Conservation (phyloP, 169 alveolate species). For the Condylostoma magnum region DNA sequence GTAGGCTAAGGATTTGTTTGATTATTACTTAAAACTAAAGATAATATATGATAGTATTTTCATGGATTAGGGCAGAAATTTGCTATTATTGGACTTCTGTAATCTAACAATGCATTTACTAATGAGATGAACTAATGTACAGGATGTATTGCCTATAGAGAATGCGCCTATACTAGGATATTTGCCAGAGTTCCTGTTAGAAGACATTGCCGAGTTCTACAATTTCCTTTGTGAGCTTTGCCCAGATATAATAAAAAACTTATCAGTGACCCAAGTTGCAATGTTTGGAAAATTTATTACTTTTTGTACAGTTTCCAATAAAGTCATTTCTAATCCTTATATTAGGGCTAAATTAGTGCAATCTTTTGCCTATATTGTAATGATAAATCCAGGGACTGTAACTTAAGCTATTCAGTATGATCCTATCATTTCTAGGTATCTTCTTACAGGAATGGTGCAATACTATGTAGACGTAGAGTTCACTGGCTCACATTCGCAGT, state of each 20-base stretch:
- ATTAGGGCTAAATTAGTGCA: slow-evolving; percentile 24
- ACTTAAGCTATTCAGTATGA: neutral
- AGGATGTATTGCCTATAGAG: neutral
- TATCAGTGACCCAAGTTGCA: neutral
- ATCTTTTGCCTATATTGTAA: neutral
- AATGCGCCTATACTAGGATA: neutral
- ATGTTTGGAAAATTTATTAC: neutral
- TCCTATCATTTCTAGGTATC: neutral
- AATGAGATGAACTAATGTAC: slow-evolving; percentile 3
- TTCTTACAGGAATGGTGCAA: neutral
- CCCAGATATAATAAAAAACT: neutral
- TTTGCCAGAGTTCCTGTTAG: slow-evolving; percentile 13
- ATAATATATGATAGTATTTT: neutral
- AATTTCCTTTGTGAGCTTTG: neutral
- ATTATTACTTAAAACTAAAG: neutral
- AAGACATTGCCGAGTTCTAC: slow-evolving; percentile 6
- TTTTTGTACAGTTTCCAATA: neutral
- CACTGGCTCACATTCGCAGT: slow-evolving; percentile 6
- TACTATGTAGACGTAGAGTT: slow-evolving; percentile 24
- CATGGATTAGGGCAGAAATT: neutral
- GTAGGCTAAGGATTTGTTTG: neutral
- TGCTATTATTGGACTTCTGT: neutral
- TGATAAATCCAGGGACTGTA: too few species aligned
- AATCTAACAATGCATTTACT: slow-evolving; percentile 13
- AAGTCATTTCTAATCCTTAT: slow-evolving; percentile 11